Conservation (phyloP, 495 filamentous ascomycete species). For the Cercophora newfieldiana region DNA sequence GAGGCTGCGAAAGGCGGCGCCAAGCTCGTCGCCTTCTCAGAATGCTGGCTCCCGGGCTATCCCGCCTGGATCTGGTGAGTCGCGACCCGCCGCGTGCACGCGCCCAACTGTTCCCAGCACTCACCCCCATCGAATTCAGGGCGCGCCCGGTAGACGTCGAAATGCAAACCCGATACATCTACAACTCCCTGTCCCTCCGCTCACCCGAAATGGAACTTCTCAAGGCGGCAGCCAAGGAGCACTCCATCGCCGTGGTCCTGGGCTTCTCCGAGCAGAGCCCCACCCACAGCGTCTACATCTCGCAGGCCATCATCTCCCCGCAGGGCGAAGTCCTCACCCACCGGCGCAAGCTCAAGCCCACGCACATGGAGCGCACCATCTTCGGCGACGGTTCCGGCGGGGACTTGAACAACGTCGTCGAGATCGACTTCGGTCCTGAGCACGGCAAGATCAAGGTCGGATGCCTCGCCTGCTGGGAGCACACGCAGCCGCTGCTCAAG, state of each 20-base stretch:
- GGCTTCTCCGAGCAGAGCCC: constrained; percentile 55
- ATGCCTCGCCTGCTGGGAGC: constrained; percentile 57
- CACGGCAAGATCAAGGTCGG: constrained; percentile 46
- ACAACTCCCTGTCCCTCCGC: constrained; percentile 46
- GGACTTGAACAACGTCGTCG: constrained; percentile 45
- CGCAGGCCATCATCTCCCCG: constrained; percentile 52
- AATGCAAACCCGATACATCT: constrained; percentile 17
- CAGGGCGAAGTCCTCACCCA: constrained; percentile 47
- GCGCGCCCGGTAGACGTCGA: constrained; percentile 20
- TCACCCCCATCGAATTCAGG: constrained; percentile 7
- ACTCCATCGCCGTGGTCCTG: constrained; percentile 51
- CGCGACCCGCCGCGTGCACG: neutral
- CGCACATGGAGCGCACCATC: constrained; percentile 63
- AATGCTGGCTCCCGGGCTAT: constrained; percentile 59
- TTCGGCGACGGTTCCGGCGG: constrained; percentile 55
- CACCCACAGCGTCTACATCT: constrained; percentile 54
- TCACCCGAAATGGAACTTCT: constrained; percentile 53
- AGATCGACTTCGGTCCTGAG: constrained; percentile 39
- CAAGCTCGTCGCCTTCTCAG: constrained; percentile 55
- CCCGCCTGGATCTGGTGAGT: constrained; percentile 60
- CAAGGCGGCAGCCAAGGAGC: constrained; percentile 37
- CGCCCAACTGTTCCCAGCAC: neutral
- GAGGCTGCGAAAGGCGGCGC: constrained; percentile 55
- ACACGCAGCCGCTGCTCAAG: constrained; percentile 60
- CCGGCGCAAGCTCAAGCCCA: constrained; percentile 60